phyloP scores from a whole-genome alignment of 2,329 filamentous ascomycete genomes.

The Sporothrix brunneoviolacea region DNA sequence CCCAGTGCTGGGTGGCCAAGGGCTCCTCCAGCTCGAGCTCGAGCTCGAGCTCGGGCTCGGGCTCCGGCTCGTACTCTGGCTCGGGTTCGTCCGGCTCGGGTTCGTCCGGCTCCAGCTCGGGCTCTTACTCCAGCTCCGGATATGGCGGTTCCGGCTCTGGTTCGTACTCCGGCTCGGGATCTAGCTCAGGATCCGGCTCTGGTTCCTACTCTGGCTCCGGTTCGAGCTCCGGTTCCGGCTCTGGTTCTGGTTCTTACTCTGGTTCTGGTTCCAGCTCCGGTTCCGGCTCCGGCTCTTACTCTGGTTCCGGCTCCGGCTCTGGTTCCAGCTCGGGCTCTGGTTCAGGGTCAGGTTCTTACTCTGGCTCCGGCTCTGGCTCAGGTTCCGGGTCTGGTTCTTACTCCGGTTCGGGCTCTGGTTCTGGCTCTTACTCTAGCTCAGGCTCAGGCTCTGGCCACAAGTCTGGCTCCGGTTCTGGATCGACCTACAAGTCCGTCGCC shows the following conservation, averaged over 20 bases:
- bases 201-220: not conserved
- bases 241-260: not conserved
- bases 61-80: not conserved
- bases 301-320: not conserved
- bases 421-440: not conserved
- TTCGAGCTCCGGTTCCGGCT: not conserved
- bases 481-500: too few species aligned
- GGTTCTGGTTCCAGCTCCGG: not conserved
- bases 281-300: not conserved
- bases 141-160: not conserved
- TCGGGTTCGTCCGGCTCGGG: too few species aligned
- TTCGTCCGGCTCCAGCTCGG: not conserved
- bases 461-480: not conserved
- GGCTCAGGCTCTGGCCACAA: not conserved
- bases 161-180: not conserved
- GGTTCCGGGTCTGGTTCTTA: not conserved
- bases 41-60: not conserved
- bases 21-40: not conserved
- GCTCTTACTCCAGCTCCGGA: not conserved
- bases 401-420: not conserved
- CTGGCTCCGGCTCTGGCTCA: not conserved
- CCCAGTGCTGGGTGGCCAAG: constrained; percentile 28
- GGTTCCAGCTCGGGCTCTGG: not conserved
- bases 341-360: not conserved
- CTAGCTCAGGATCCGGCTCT: not conserved